Conservation (phyloP, 2,329 filamentous ascomycete genomes). For the Trichoderma cornu-damae region DNA sequence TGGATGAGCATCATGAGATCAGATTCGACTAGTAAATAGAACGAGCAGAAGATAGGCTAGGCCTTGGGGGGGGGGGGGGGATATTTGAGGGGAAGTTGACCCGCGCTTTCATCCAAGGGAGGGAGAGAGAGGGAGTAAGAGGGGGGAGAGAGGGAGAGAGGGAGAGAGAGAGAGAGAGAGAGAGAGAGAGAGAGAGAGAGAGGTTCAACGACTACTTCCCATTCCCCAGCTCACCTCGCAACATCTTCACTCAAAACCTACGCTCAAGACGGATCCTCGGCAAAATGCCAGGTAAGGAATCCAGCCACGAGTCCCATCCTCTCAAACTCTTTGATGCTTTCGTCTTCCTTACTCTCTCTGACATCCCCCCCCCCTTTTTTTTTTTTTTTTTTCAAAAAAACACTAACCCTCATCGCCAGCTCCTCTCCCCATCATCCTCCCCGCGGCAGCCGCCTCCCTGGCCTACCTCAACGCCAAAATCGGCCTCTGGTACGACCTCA, state of each 20-base stretch:
- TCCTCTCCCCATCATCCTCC: conserved; percentile 50
- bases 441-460: conserved; percentile 60
- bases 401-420: conserved; percentile 34
- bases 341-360: neutral
- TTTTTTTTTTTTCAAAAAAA: no score
- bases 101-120: neutral
- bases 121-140: no score
- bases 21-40: neutral
- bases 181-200: no score
- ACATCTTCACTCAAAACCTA: neutral
- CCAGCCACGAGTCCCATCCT: neutral
- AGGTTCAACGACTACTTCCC: neutral
- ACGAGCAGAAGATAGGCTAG: neutral
- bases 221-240: neutral
- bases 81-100: neutral
- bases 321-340: neutral
- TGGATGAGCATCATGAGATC: neutral
- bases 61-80: no score
- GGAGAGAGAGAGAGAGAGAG: no score
- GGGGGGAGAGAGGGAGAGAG: no score
- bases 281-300: conserved; percentile 9
- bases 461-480: conserved; percentile 74
- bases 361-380: no score
- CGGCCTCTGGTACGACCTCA: conserved; percentile 60
- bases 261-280: neutral